Conservation (phyloP, 495 filamentous ascomycete genomes). For the Podospora didyma region DNA sequence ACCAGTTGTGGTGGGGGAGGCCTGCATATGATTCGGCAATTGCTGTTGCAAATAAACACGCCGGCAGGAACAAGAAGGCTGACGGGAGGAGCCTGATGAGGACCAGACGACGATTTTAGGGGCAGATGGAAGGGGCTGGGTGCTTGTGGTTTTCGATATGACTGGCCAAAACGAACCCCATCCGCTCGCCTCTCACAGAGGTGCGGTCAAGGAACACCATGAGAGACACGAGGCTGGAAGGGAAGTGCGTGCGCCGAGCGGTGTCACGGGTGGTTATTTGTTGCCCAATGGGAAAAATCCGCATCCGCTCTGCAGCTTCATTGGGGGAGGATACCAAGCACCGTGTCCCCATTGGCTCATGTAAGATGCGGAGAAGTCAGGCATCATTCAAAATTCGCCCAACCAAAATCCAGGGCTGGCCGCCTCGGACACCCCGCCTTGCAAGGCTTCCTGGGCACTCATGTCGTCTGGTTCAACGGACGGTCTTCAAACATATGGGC, state of each 20-base stretch:
- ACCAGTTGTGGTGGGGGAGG: slow-evolving; percentile 28
- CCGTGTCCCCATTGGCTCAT: not conserved
- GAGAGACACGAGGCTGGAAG: slow-evolving; percentile 18
- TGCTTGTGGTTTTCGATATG: not conserved
- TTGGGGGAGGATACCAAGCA: slow-evolving; percentile 22
- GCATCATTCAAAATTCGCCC: not conserved
- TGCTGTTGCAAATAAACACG: slow-evolving; percentile 29
- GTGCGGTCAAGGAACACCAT: slow-evolving; percentile 3
- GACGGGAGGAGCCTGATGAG: slow-evolving; percentile 20
- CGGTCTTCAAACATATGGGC: too few species aligned
- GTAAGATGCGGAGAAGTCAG: not conserved
- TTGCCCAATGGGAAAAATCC: slow-evolving; percentile 23
- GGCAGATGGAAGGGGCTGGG: slow-evolving; percentile 5
- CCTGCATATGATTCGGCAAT: slow-evolving; percentile 37
- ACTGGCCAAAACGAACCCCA: slow-evolving; percentile 15
- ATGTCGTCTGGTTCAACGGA: too few species aligned
- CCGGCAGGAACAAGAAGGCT: slow-evolving; percentile 35
- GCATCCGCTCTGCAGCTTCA: not conserved
- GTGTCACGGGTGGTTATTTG: slow-evolving; percentile 11
- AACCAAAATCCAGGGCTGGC: not conserved
- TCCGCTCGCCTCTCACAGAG: slow-evolving; percentile 2
- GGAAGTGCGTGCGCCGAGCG: slow-evolving; percentile 7
- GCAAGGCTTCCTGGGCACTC: not conserved
- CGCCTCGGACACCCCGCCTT: slow-evolving; percentile 4
- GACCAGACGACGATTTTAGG: slow-evolving; percentile 20